A percentile compares a stretch with the other conserved stretches of the same genome.
Evolutionary conservation across 2,329 filamentous ascomycete genomes (phyloP).

Genomic region (Aureobasidium sp.): DNA sequence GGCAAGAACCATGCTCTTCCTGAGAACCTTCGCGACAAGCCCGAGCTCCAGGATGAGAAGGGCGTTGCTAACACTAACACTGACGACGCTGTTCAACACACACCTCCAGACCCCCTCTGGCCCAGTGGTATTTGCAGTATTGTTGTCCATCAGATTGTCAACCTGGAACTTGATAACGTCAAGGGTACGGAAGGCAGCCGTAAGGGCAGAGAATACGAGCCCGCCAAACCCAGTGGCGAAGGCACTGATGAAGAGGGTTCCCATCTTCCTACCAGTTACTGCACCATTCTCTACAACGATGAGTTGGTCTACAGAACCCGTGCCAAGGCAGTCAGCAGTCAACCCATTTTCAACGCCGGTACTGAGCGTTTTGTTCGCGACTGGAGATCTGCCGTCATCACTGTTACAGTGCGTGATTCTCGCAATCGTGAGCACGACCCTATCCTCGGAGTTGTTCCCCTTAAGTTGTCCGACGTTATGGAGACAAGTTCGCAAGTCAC

Average conservation of each 20-base stretch:
- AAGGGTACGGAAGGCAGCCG: constrained; percentile 76
- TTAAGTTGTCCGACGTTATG: constrained; percentile 82
- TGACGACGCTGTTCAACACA: constrained; percentile 81
- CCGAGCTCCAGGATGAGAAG: constrained; percentile 81
- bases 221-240: constrained; percentile 77
- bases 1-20: constrained; percentile 76
- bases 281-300: constrained; percentile 85
- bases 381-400: constrained; percentile 82
- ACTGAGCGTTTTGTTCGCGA: constrained; percentile 90
- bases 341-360: constrained; percentile 95
- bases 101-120: constrained; percentile 93
- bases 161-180: constrained; percentile 84
- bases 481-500: constrained; percentile 81
- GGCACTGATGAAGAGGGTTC: constrained; percentile 76
- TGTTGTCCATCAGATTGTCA: constrained; percentile 90
- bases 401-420: constrained; percentile 79
- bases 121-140: constrained; percentile 83
- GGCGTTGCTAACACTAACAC: constrained; percentile 64
- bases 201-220: constrained; percentile 81
- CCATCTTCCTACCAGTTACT: constrained; percentile 82
- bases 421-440: constrained; percentile 90
- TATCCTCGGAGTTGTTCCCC: constrained; percentile 82
- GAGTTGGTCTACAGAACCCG: constrained; percentile 88
- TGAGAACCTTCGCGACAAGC: constrained; percentile 62
- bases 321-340: constrained; percentile 85